phyloP scores from a whole-genome alignment of 768 basidiomycete genomes.

The Kwoniella dejecticola region DNA sequence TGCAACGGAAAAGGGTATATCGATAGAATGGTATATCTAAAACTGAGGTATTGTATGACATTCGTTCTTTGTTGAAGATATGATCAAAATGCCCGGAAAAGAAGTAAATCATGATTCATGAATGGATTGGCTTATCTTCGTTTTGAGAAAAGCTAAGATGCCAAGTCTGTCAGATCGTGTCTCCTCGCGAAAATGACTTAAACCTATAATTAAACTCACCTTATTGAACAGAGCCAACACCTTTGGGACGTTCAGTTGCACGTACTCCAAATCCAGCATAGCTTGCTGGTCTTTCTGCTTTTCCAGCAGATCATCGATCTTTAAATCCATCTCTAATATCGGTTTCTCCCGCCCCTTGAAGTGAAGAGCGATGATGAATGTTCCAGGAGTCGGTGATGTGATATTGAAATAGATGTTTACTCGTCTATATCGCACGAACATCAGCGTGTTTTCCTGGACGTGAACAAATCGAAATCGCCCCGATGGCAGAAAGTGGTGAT shows the following conservation, averaged over 20 bases:
- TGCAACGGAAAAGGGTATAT: too few species aligned
- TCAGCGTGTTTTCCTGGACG: too few species aligned
- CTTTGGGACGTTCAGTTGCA: slow-evolving; percentile 94
- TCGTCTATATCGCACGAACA: slow-evolving; percentile 62
- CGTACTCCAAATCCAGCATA: slow-evolving; percentile 93
- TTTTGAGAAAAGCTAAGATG: slow-evolving; percentile 39
- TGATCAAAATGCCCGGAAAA: neutral
- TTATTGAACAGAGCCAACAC: slow-evolving; percentile 89
- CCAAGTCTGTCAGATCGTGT: too few species aligned
- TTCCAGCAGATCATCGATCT: slow-evolving; percentile 95
- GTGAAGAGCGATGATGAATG: slow-evolving; percentile 97
- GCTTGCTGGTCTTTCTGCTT: slow-evolving; percentile 99
- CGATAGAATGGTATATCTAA: too few species aligned
- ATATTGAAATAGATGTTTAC: slow-evolving; percentile 99
- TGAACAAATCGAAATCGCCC: neutral
- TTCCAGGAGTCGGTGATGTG: slow-evolving; percentile 94
- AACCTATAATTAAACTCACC: slow-evolving; percentile 58
- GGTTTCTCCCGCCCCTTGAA: slow-evolving; percentile 99
- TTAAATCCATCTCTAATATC: slow-evolving; percentile 98
- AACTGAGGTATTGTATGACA: too few species aligned
- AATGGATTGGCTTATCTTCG: too few species aligned
- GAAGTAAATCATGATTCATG: neutral
- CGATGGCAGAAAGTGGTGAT: neutral
- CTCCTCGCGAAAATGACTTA: neutral
- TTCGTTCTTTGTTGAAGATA: too few species aligned